phyloP scores from a whole-genome alignment of 371 early-diverging fungal species.

The Circinella umbellata region DNA sequence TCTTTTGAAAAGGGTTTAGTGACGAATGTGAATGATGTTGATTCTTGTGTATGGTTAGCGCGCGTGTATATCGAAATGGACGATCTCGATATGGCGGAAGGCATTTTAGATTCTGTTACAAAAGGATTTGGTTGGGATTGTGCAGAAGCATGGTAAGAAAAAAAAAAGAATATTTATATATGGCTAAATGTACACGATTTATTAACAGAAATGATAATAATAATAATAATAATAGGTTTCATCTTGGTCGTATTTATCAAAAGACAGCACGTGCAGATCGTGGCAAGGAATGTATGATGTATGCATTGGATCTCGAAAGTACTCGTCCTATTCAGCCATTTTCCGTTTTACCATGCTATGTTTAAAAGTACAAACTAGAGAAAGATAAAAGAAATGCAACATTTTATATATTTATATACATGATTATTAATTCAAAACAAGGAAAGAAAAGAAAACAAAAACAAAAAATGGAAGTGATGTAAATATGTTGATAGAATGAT shows the following conservation, averaged over 20 bases:
- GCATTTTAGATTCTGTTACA: slow-evolving; percentile 55
- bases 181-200: background rate
- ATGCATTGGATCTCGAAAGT: slow-evolving; percentile 72
- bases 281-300: slow-evolving; percentile 70
- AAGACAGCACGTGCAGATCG: slow-evolving; percentile 57
- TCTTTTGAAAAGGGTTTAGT: slow-evolving; percentile 61
- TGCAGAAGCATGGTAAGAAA: slow-evolving; percentile 66
- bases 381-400: background rate
- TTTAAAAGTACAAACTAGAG: slow-evolving; percentile 5
- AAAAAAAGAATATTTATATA: too few species aligned
- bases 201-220: background rate
- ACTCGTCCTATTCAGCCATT: slow-evolving; percentile 71
- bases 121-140: slow-evolving; percentile 66
- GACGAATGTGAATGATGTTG: slow-evolving; percentile 52
- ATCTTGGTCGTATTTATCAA: slow-evolving; percentile 59
- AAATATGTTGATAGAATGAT: background rate
- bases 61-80: slow-evolving; percentile 46
- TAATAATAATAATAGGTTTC: slow-evolving; percentile 42
- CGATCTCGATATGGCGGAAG: slow-evolving; percentile 59
- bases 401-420: slow-evolving; percentile 8
- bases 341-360: slow-evolving; percentile 48
- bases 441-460: background rate
- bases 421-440: background rate
- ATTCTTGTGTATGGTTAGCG: slow-evolving; percentile 50
- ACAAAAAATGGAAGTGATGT: background rate